Evolutionary conservation across 2,329 filamentous ascomycete genomes (phyloP), one percentile per base, ranked within the genome.

Genomic region (Pseudocercospora macadamiae): DNA sequence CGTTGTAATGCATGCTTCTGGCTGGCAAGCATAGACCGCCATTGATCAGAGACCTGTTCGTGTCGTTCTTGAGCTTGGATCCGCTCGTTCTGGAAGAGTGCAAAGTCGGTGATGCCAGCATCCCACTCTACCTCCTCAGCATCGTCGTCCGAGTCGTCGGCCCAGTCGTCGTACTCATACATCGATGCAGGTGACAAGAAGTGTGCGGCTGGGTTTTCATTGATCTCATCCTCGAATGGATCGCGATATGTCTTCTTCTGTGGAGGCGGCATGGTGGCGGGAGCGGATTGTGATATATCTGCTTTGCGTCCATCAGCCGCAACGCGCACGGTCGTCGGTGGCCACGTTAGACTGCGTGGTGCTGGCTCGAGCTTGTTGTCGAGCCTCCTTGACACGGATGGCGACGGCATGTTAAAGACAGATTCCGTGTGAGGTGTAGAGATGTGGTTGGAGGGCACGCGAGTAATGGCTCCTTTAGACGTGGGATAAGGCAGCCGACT

Each of bases 81-180:
- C 45, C 65, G 49, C 51, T 73, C 70, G 37, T 60, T 39, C 57
- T 67, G 59, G 64, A 72, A 73, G 39, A 71, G 68, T 7, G 69
- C 67, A 45, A 72, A 73, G 61, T 73, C 71, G 34, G 65, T 72
- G 42, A 72, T 72, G 51, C 68, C 71, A 16, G 70, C 70, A 54
- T 70, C 56, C 70, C 70, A 72, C 36, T 68, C 68, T 51, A 71
- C 53, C 18, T 69, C 64, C 2, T 67, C 65, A n/a, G 56, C 62
- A 32, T 66, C 68, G 36, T 68, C 64, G 51, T 68, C 65, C 45
- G 60, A 63, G 25, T 67, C 64, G 32, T 68, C 66, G 44, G 64
- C 62, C 68, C 69, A 71, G 57, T 67, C 65, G 51, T 70, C 66
- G 64, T 70, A 70, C 52, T 65, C 63, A 55, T 68, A 66, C 63